Conservation (phyloP, 2,329 filamentous ascomycete genomes). For the Daldinia sp. region DNA sequence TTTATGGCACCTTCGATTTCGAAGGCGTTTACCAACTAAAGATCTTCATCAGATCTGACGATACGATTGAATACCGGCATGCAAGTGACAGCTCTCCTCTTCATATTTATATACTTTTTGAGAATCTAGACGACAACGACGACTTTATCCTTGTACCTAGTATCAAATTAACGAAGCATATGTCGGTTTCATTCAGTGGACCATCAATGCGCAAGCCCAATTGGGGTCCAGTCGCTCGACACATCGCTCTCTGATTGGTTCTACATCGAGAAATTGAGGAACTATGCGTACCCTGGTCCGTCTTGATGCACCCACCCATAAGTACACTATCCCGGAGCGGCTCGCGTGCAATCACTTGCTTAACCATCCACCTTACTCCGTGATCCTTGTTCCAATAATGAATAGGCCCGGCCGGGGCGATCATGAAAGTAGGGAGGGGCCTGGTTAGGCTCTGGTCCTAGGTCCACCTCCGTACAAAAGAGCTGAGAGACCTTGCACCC, state of each 20-base stretch:
- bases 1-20: conserved; percentile 10
- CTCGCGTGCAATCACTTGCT: conserved; percentile 40
- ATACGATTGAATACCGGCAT: neutral
- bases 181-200: conserved; percentile 31
- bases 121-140: conserved; percentile 10
- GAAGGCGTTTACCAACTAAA: neutral
- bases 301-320: conserved; percentile 42
- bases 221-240: conserved; percentile 30
- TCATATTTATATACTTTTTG: conserved; percentile 14
- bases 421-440: conserved; percentile 39
- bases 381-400: conserved; percentile 32
- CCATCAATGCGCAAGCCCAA: conserved; percentile 38
- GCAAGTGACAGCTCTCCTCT: conserved; percentile 7
- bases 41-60: conserved; percentile 1
- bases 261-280: conserved; percentile 43
- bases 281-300: conserved; percentile 43
- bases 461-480: conserved; percentile 38
- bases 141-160: conserved; percentile 6
- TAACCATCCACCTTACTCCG: conserved; percentile 32
- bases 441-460: conserved; percentile 18
- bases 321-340: conserved; percentile 43
- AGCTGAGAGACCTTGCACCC: conserved; percentile 32
- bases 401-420: conserved; percentile 32
- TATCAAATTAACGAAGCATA: conserved; percentile 32
- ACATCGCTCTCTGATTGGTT: conserved; percentile 39